phyloP scores from a whole-genome alignment of 23 red algal species.

The Gracilaria caudata region DNA sequence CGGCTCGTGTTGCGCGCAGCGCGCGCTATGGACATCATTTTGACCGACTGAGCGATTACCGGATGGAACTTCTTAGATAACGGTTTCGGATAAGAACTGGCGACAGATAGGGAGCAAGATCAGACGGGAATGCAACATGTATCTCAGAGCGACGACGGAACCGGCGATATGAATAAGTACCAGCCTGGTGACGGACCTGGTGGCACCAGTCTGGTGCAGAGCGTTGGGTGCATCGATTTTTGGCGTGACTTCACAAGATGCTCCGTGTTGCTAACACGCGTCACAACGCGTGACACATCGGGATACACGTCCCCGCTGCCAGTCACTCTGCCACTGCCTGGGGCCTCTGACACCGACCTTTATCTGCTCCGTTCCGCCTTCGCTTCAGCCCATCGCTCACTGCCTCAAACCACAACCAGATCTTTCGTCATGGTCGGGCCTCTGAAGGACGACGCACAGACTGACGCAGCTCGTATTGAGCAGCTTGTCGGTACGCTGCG shows the following conservation, averaged over 20 bases:
- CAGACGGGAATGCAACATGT: not conserved
- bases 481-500: constrained; percentile 54
- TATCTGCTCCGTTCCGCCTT: no score
- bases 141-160: no score
- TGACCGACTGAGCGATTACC: not conserved
- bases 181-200: no score
- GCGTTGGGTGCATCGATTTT: not conserved
- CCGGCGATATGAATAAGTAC: no score
- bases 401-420: not conserved
- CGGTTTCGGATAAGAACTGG: not conserved
- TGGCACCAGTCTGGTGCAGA: no score
- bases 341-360: not conserved
- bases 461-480: constrained; percentile 9
- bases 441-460: constrained; percentile 2
- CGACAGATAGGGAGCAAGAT: not conserved
- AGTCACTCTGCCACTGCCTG: no score
- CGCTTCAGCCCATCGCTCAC: no score
- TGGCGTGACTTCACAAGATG: not conserved
- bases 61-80: not conserved
- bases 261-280: no score
- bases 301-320: no score
- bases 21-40: not conserved
- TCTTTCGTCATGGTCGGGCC: constrained; percentile 5
- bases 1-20: constrained; percentile 1
- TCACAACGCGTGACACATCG: not conserved